phyloP scores from a whole-genome alignment of 495 filamentous ascomycete species.

The Lindgomyces ingoldianus region DNA sequence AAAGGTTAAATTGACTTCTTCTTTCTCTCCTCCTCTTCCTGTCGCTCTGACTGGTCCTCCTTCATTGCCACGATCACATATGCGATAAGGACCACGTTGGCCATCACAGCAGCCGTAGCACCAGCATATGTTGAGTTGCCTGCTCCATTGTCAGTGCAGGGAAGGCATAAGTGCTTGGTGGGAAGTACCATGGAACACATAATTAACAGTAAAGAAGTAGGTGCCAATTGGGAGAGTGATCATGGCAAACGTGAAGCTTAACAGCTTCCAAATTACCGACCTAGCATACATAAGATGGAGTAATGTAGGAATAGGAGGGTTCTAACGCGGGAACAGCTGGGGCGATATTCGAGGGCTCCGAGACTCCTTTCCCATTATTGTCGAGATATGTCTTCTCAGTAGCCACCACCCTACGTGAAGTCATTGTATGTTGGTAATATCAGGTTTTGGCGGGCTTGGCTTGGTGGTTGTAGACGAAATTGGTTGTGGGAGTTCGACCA shows the following conservation, averaged over 20 bases:
- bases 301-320: background rate
- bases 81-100: conserved; percentile 86
- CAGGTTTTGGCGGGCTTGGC: background rate
- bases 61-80: conserved; percentile 91
- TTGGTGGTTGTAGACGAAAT: background rate
- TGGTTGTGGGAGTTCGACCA: no score
- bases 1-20: conserved; percentile 55
- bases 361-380: conserved; percentile 22
- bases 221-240: conserved; percentile 76
- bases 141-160: conserved; percentile 2
- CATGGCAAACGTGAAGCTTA: conserved; percentile 91
- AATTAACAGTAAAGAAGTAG: conserved; percentile 80
- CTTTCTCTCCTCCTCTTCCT: conserved; percentile 59
- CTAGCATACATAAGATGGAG: conserved; percentile 50
- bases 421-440: conserved; percentile 16
- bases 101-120: conserved; percentile 78
- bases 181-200: conserved; percentile 70
- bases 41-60: conserved; percentile 75
- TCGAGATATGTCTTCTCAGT: conserved; percentile 40
- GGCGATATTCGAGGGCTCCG: conserved; percentile 42
- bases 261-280: conserved; percentile 82
- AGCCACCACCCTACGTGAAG: conserved; percentile 33
- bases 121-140: conserved; percentile 88
- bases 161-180: background rate
- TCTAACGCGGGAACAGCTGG: conserved; percentile 48